A percentile compares a stretch with the other conserved stretches of the same genome.
phyloP scores from a whole-genome alignment of 257 asterid species.

The Paraleonurus japonicus region DNA sequence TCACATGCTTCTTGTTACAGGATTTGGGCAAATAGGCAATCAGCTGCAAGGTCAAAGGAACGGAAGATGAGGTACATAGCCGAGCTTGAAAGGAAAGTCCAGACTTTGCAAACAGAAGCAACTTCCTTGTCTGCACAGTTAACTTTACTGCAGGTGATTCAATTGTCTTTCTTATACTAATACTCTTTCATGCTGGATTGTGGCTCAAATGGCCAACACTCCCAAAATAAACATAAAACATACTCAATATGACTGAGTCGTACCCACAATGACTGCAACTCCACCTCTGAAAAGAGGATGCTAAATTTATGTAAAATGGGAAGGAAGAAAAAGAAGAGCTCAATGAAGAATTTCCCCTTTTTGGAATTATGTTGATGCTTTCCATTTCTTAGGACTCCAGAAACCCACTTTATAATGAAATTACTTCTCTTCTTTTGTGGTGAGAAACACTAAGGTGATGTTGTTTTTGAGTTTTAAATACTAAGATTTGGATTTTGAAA shows the following conservation, averaged over 20 bases:
- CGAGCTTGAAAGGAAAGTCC: constrained; percentile 98
- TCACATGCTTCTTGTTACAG: constrained; percentile 35
- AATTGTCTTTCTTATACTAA: not conserved
- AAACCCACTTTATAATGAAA: not conserved
- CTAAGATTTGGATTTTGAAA: no score
- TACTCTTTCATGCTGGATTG: not conserved
- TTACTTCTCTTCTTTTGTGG: not conserved
- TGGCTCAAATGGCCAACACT: constrained; percentile 2
- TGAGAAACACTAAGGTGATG: not conserved
- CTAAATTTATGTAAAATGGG: not conserved
- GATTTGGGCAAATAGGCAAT: constrained; percentile 99
- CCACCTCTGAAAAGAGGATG: not conserved
- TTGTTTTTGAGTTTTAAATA: no score
- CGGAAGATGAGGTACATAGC: constrained; percentile 96
- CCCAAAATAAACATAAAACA: constrained; percentile 4
- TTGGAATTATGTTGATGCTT: not conserved
- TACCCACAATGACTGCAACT: not conserved
- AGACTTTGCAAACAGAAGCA: constrained; percentile 92
- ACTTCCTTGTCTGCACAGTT: constrained; percentile 94
- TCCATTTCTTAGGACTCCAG: constrained; percentile 4
- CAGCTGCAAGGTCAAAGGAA: constrained; percentile 98
- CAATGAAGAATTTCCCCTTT: not conserved
- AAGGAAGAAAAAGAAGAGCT: not conserved
- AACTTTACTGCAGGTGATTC: constrained; percentile 75
- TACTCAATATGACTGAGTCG: not conserved